phyloP scores from a whole-genome alignment of 2,329 filamentous ascomycete species.

The Didymella pomorum region DNA sequence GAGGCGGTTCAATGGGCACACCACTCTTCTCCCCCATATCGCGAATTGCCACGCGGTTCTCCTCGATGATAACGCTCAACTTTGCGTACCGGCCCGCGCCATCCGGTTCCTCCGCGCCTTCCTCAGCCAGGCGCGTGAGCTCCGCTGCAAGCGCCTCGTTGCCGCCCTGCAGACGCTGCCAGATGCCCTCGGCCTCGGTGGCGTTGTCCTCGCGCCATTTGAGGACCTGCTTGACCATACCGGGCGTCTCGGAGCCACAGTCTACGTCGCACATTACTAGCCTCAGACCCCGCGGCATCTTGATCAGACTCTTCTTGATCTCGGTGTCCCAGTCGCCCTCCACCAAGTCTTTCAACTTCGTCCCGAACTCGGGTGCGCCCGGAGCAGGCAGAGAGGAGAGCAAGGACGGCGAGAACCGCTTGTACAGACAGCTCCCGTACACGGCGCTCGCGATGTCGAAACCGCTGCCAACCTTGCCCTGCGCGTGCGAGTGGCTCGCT shows the following conservation, averaged over 20 bases:
- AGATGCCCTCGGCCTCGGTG: slow-evolving; percentile 72
- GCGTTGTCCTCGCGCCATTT: slow-evolving; percentile 76
- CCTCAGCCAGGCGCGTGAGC: slow-evolving; percentile 61
- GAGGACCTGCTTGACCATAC: slow-evolving; percentile 94
- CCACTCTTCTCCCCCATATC: slow-evolving; percentile 76
- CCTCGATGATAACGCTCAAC: slow-evolving; percentile 61
- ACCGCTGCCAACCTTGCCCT: slow-evolving; percentile 94
- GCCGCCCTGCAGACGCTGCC: slow-evolving; percentile 74
- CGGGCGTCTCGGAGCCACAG: slow-evolving; percentile 89
- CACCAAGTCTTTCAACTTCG: slow-evolving; percentile 70
- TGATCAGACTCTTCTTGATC: slow-evolving; percentile 72
- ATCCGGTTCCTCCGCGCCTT: slow-evolving; percentile 35
- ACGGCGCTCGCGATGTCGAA: slow-evolving; percentile 96
- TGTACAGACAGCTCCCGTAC: slow-evolving; percentile 89
- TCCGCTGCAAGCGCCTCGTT: slow-evolving; percentile 76
- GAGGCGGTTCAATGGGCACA: slow-evolving; percentile 87
- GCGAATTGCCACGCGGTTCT: slow-evolving; percentile 69
- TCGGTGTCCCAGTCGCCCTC: slow-evolving; percentile 80
- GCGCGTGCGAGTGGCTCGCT: slow-evolving; percentile 90
- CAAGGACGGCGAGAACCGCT: slow-evolving; percentile 85
- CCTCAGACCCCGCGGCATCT: slow-evolving; percentile 75
- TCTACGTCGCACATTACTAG: slow-evolving; percentile 96
- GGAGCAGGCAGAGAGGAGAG: slow-evolving; percentile 73
- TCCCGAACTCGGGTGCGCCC: slow-evolving; percentile 71
- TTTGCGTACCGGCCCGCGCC: slow-evolving; percentile 50